Evolutionary conservation across 192 early-diverging fungal genomes (phyloP), one percentile per base, ranked within the genome.

Genomic region (Gryganskiella cystojenkinii): DNA sequence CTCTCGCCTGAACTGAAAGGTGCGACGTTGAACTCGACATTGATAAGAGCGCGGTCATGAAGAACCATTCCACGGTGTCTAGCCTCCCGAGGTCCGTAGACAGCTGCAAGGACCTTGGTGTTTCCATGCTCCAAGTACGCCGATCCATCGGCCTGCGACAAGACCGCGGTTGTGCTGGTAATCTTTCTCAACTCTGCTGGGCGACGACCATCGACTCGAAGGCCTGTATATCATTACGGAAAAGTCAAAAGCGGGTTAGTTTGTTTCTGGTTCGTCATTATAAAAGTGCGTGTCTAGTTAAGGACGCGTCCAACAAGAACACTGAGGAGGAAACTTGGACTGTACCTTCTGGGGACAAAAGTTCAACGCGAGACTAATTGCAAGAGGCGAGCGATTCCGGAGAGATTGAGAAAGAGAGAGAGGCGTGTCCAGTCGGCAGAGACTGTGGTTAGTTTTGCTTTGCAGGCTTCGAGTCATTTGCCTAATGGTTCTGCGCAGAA

Each of bases 61-160:
- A 86, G 70, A 27, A 81, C 75, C 50, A 83, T 81, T 7, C 82
- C 56, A 52, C 89, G 86, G 25, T 80, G 80, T 24, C 91, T 86
- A 13, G 91, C 91, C 82, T 98, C 95, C 42, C 92, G 83, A 2
- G 98, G 98, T 8, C 98, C 98, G 80, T 96, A 96, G 9, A 99
- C 96, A 17, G 93, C 90, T 0, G 89, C 92, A 19, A 99, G 83
- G 52, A 90, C 90, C 71, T 97, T 96, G 46, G 98, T 98, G 82
- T 99, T 97, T 61, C 98, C 98, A 66, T 95, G 93, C 83, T 97
- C 95, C 55, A 95, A 87, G 79, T 95, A 99, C 3, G 96, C 91
- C 0, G 95, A 97, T 46, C 98, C 98, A 61, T 99, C 96, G 0
- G 96, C 93, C 30, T 93, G 89, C 20, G 86, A 84, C 34, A 97